Conservation (phyloP, 805 yeast species). For the Saturnispora saitoi region DNA sequence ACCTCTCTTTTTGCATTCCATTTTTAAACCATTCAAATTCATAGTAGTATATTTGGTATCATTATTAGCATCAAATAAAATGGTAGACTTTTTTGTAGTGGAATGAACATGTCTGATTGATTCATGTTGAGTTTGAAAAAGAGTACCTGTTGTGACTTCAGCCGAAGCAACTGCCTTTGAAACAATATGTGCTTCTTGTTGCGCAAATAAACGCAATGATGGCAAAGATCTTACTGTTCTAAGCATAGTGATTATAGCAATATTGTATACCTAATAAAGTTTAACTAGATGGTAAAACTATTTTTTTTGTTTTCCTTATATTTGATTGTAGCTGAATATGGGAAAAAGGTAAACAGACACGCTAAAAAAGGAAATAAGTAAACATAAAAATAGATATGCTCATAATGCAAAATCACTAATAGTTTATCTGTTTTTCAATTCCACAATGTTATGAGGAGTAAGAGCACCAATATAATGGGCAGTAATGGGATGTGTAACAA, state of each 20-base stretch:
- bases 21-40: constrained; percentile 47
- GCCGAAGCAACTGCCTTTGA: constrained; percentile 1
- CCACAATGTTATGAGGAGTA: neutral
- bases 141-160: constrained; percentile 10
- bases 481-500: neutral
- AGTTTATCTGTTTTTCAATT: neutral
- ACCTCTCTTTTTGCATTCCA: constrained; percentile 53
- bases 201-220: constrained; percentile 23
- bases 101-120: constrained; percentile 26
- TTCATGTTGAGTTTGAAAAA: constrained; percentile 12
- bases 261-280: neutral
- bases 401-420: neutral
- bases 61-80: constrained; percentile 21
- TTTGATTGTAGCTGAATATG: neutral
- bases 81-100: constrained; percentile 27
- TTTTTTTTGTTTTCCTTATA: neutral
- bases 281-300: neutral
- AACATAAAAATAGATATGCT: neutral
- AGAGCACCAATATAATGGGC: constrained; percentile 1
- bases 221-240: constrained; percentile 30
- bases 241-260: constrained; percentile 16
- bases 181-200: constrained; percentile 16
- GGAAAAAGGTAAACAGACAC: neutral
- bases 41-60: constrained; percentile 29
- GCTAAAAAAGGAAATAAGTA: constrained; percentile 3